Base-by-base conservation (phyloP, 2,329 filamentous ascomycete genomes). In the Catunica adiposa region DNA sequence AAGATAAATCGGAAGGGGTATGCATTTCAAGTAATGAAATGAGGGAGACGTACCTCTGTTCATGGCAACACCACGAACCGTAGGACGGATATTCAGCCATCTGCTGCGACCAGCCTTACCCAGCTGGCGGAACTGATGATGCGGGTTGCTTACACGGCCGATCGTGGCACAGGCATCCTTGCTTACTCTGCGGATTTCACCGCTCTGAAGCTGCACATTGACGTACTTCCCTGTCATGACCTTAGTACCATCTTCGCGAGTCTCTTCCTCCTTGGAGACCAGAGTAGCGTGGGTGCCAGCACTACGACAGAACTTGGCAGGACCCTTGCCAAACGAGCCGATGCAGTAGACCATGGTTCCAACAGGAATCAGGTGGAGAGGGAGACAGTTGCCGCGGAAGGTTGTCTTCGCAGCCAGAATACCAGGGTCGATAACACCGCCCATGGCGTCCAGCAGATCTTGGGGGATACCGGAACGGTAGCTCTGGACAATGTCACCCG, bases 51-150 rank as follows among this genome's bases (percentile, higher is more conserved):
- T 72, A 87, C 85, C 80, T 68, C 90, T 89, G 74, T 98, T 98
- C 94, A 98, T 98, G 60, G 94, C 92, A 63, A 97, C 73, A 84
- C 92, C 94, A 74, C 94, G 83, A 47, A 98, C 92, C 0, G 92
- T 96, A 15, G 92, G 92, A 62, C 92, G 78, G 65, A 94, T 95
- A 66, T 92, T 92, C 62, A 97, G 71, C 89, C 89, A 96, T 65
- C 92, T 80, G 63, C 84, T 89, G 64, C 94, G 81, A 66, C 92
- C 92, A 63, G 92, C 92, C 73, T 98, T 98, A 63, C 94, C 94
- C 57, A 98, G 77, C 65, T 92, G 87, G 61, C 81, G 77, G 69
- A 94, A 94, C 62, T 95, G 87, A 68, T 89, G 84, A 67, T 95
- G 84, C 50, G 84, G 80, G 69, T 98, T 98, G 76, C 92, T 97